phyloP scores from a whole-genome alignment of 495 filamentous ascomycete species.

The Aspergillus baeticus region DNA sequence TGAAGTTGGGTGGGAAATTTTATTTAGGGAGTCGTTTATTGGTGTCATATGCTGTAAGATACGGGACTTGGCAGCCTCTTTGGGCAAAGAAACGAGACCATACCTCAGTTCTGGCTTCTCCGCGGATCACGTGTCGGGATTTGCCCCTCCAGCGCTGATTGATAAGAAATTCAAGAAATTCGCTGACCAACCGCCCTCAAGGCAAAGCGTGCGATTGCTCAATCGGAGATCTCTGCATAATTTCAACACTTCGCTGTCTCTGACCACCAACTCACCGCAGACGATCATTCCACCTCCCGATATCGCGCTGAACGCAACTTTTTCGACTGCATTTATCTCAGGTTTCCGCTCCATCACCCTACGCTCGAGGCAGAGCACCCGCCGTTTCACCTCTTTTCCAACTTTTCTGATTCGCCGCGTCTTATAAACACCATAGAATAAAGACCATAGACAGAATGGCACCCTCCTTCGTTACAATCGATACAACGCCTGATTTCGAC shows the following conservation, averaged over 20 bases:
- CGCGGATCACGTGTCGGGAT: slow-evolving; percentile 4
- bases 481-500: slow-evolving; percentile 42
- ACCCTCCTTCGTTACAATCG: slow-evolving; percentile 44
- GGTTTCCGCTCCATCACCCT: neutral
- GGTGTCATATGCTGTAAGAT: neutral
- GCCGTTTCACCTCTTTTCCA: neutral
- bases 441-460: slow-evolving; percentile 13
- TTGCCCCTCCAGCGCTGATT: slow-evolving; percentile 8
- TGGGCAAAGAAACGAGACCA: neutral
- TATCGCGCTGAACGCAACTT: neutral
- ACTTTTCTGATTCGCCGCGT: neutral
- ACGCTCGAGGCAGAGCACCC: neutral
- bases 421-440: neutral
- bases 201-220: neutral
- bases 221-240: neutral
- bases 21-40: neutral
- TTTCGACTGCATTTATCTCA: neutral
- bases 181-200: neutral
- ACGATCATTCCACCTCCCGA: neutral
- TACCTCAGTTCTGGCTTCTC: slow-evolving; percentile 5
- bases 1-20: too few species aligned
- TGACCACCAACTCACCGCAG: neutral
- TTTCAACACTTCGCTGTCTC: neutral
- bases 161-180: slow-evolving; percentile 6
- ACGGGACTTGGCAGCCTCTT: neutral